A percentile compares a stretch with the other conserved stretches of the same genome.
phyloP scores from a whole-genome alignment of 805 yeast genomes.

The Pichia gijzeniarum region DNA sequence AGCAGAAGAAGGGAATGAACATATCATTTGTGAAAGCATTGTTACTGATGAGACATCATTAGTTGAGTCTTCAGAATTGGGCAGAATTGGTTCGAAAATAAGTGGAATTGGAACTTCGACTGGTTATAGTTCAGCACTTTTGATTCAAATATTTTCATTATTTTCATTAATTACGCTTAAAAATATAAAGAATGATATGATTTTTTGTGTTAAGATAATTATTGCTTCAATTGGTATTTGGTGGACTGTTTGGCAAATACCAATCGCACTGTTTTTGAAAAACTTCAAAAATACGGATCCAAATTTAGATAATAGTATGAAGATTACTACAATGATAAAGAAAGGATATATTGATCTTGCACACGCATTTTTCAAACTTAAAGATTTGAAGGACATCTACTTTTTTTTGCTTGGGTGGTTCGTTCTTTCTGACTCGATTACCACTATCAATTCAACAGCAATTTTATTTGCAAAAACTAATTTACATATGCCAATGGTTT shows the following conservation, averaged over 20 bases:
- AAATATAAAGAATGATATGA: constrained; percentile 15
- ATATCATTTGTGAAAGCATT: not conserved
- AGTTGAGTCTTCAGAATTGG: constrained; percentile 14
- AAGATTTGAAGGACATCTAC: constrained; percentile 56
- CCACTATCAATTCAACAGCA: constrained; percentile 77
- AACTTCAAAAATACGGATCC: not conserved
- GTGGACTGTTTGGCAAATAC: constrained; percentile 72
- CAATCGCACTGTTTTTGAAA: constrained; percentile 43
- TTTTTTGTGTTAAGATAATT: constrained; percentile 48
- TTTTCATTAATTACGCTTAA: constrained; percentile 27
- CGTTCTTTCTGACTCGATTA: constrained; percentile 63
- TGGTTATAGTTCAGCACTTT: constrained; percentile 63
- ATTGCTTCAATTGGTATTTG: constrained; percentile 62
- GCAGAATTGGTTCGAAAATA: constrained; percentile 42
- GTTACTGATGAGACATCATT: not conserved
- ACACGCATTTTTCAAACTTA: constrained; percentile 52
- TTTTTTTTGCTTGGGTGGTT: constrained; percentile 70
- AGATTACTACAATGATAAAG: constrained; percentile 5
- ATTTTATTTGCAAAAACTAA: constrained; percentile 69
- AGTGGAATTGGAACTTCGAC: constrained; percentile 67
- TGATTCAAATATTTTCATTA: constrained; percentile 60
- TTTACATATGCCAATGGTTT: constrained; percentile 59
- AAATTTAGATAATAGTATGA: not conserved
- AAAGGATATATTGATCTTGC: constrained; percentile 58
- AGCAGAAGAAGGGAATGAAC: too few relatives aligned